Percentiles rank a stretch among this genome's conserved stretches.
phyloP scores from a whole-genome alignment of 176 grass and related monocot genomes.

The Aegilops tauschii region DNA sequence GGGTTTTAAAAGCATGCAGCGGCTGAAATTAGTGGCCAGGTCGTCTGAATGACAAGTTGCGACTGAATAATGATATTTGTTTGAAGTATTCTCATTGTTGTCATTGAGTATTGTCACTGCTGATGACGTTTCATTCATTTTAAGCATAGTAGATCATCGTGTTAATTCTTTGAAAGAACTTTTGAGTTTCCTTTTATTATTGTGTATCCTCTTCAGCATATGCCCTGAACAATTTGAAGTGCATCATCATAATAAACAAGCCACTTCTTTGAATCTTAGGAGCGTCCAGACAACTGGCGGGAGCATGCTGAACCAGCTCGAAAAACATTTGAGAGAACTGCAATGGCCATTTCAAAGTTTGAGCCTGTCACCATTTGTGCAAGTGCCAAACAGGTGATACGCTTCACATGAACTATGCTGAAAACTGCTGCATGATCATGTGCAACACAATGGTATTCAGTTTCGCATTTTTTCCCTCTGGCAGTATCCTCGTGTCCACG shows the following conservation, averaged over 20 bases:
- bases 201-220: background rate
- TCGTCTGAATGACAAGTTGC: background rate
- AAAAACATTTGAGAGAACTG: constrained; percentile 45
- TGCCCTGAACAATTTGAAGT: background rate
- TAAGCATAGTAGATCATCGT: background rate
- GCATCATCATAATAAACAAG: background rate
- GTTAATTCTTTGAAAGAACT: background rate
- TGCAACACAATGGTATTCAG: background rate
- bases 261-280: constrained; percentile 49
- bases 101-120: background rate
- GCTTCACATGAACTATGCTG: background rate
- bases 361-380: constrained; percentile 79
- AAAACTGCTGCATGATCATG: background rate
- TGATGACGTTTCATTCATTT: background rate
- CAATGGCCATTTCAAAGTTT: constrained; percentile 82
- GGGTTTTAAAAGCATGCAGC: background rate
- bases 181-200: background rate
- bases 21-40: background rate
- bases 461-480: background rate
- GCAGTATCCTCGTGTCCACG: constrained; percentile 57
- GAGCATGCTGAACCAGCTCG: constrained; percentile 63
- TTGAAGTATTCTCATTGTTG: background rate
- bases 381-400: constrained; percentile 54
- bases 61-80: background rate
- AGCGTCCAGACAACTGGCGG: constrained; percentile 87